Evolutionary conservation across 2,329 filamentous ascomycete genomes (phyloP).

Genomic region (Pseudogymnoascus sp.): DNA sequence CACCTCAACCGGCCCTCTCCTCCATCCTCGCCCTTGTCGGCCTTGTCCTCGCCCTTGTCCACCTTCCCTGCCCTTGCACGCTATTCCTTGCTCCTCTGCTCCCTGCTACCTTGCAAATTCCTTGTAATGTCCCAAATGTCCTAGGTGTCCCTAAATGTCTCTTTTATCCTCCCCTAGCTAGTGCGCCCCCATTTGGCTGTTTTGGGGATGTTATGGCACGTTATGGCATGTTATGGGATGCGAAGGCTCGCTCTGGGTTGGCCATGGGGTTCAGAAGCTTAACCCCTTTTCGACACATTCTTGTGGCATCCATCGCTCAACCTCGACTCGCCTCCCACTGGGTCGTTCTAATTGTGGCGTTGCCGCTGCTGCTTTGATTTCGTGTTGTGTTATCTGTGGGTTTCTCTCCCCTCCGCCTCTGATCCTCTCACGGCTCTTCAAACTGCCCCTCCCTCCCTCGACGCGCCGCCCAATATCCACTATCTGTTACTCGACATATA

Average conservation of each 20-base stretch:
- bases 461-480: not conserved
- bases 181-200: not conserved
- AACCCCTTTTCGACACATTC: not conserved
- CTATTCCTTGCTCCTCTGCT: not conserved
- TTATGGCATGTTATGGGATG: not conserved
- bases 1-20: not conserved
- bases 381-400: not conserved
- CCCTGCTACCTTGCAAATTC: not conserved
- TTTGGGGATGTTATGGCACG: not conserved
- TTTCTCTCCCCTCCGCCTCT: not conserved
- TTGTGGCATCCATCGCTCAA: not conserved
- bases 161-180: not conserved
- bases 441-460: not conserved
- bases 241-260: not conserved
- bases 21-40: not conserved
- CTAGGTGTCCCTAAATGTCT: not conserved
- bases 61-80: not conserved
- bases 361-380: not conserved
- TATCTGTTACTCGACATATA: not conserved
- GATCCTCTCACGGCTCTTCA: not conserved
- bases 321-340: not conserved
- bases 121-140: not conserved
- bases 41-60: not conserved
- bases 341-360: not conserved
- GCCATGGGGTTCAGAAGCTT: not conserved